These are phyloP conservation scores for Leptodermis oblonga DNA, from an alignment of 257 asterid species.

Conservation along the genomic window DNA sequence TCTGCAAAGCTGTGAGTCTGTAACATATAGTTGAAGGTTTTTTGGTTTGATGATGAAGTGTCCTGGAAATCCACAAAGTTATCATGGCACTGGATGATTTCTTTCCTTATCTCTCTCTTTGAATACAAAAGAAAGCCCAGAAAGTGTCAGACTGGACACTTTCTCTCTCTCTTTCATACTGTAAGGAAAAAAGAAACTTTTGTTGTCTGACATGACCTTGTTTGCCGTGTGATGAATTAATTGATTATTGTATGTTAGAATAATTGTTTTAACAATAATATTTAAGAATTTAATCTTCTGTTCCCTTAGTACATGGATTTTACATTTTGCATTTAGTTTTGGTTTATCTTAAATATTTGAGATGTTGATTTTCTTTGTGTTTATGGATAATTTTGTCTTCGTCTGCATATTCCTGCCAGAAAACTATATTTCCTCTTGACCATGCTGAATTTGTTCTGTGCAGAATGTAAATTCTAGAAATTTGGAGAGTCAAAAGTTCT, in stretches of 20 bases:
- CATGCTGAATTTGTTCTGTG: slow-evolving; percentile 6
- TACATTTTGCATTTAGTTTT: background rate
- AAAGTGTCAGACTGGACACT: background rate
- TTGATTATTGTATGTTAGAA: background rate
- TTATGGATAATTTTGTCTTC: background rate
- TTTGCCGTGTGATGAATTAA: background rate
- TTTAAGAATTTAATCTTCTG: background rate
- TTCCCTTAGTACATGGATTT: background rate
- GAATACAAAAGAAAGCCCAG: background rate
- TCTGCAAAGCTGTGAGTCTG: background rate
- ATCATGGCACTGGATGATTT: background rate
- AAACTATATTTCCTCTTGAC: background rate
- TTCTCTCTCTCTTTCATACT: background rate
- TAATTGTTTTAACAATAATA: background rate
- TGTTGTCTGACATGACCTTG: background rate
- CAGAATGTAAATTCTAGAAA: slow-evolving; percentile 31
- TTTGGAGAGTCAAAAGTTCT: slow-evolving; percentile 19
- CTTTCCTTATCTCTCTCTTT: background rate
- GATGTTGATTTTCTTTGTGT: background rate
- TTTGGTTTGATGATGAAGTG: background rate
- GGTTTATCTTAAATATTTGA: background rate
- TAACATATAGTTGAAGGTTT: background rate
- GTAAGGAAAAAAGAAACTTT: background rate
- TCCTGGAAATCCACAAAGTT: background rate
- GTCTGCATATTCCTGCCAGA: background rate